Base-by-base conservation (phyloP, 352 stramenopile genomes). In the Blastocystis sp. region DNA sequence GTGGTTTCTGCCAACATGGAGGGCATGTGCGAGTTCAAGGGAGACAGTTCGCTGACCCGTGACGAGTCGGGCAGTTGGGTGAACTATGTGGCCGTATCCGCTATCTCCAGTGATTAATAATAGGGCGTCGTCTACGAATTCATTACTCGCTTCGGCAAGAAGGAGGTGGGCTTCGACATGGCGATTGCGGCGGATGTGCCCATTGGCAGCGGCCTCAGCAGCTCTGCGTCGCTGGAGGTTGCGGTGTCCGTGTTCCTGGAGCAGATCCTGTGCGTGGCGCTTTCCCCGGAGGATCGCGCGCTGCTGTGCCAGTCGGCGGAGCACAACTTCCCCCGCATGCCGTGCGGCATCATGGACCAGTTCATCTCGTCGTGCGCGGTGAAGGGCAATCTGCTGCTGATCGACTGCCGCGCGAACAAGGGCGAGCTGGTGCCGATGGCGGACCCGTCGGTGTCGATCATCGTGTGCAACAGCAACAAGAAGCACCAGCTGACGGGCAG, bases 321-420 rank as follows among this genome's bases (percentile, higher is more conserved):
- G 91, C 96, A 98, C 90, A 92, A 94, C 82, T 98, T 96, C 91
- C 94, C 93, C 89, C 91, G 94, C 89, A 94, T 95, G 81, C 95
- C 95, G 53, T 98, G 94, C 91, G 77, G 95, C 56, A 97, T 97
- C 90, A 98, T 98, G 95, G 95, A 97, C 92, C 94, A 98, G 91
- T 97, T 96, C 89, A 95, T 97, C 87, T 95, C 92, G 56, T 95
- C 94, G n/a, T 95, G 94, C 66, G 95, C 92, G 40, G 90, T 93
- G 69, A 90, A 93, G 76, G 93, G 91, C 45, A 90, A 90, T 78
- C 92, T 92, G 70, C 89, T 98, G 80, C 91, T 98, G 38, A 96
- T 98, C 89, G 95, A 98, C 91, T 98, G 95, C 90, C 93, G 92
- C 60, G 92, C 91, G 34, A 91, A 96, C 40, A 91, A 96, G 65